These are phyloP conservation scores for Pythium diclinum DNA, from an alignment of 352 stramenopile species.

Conservation along the genomic window DNA sequence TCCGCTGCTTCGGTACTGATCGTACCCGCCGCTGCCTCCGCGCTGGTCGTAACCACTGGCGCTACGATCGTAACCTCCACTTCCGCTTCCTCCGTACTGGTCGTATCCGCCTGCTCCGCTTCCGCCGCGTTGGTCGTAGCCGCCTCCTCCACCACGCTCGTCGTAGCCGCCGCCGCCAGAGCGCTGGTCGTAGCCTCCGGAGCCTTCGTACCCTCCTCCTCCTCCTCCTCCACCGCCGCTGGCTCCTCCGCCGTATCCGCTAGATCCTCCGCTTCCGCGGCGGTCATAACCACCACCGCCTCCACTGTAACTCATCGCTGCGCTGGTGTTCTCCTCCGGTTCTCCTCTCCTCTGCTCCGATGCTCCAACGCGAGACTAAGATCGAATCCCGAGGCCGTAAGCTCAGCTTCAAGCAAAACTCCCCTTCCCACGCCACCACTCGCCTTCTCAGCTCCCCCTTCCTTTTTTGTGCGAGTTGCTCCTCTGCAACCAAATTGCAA, in stretches of 20 bases:
- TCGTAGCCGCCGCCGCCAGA: slow-evolving; percentile 18
- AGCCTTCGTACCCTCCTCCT: slow-evolving; percentile 10
- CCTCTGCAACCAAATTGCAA: slow-evolving; percentile 14
- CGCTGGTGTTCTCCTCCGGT: not conserved
- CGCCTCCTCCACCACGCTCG: slow-evolving; percentile 17
- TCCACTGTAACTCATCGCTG: slow-evolving; percentile 46
- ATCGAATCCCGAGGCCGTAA: slow-evolving; percentile 7
- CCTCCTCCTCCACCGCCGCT: slow-evolving; percentile 8
- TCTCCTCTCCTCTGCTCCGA: slow-evolving; percentile 3
- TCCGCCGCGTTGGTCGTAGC: slow-evolving; percentile 22
- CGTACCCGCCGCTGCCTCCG: slow-evolving; percentile 17
- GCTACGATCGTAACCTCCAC: slow-evolving; percentile 26
- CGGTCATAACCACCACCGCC: slow-evolving; percentile 34
- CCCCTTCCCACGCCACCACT: slow-evolving; percentile 9
- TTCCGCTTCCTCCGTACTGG: slow-evolving; percentile 11
- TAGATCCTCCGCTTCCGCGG: slow-evolving; percentile 20
- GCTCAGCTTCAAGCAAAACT: slow-evolving; percentile 19
- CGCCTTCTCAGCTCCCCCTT: not conserved
- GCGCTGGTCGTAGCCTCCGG: slow-evolving; percentile 35
- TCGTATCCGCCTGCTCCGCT: slow-evolving; percentile 29
- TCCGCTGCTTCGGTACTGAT: slow-evolving; percentile 24
- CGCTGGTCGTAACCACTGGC: slow-evolving; percentile 30
- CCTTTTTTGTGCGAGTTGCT: slow-evolving; percentile 16
- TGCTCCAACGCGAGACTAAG: slow-evolving; percentile 2
- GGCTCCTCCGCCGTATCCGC: slow-evolving; percentile 6